Conservation (phyloP, 177 flowering plant genomes). For the Vitis hybrid region DNA sequence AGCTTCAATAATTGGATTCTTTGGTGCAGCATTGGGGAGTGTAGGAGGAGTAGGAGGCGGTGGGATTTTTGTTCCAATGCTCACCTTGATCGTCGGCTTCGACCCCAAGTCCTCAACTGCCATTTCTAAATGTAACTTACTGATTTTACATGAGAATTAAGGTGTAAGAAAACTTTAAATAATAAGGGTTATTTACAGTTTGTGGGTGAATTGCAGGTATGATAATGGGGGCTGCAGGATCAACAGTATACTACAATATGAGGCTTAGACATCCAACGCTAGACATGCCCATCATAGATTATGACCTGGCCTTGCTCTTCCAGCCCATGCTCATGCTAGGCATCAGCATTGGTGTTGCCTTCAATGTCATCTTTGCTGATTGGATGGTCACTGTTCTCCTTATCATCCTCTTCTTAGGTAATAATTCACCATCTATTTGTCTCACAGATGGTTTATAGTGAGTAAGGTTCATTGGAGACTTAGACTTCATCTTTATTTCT, state of each 20-base stretch:
- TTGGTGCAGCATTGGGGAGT: conserved; percentile 66
- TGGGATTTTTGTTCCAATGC: conserved; percentile 76
- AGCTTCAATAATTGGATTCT: conserved; percentile 52
- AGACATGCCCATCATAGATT: conserved; percentile 65
- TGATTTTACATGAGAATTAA: no score
- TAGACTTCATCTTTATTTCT: no score
- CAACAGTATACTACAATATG: conserved; percentile 67
- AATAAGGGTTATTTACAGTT: no score
- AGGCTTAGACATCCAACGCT: conserved; percentile 60
- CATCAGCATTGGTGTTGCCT: conserved; percentile 71
- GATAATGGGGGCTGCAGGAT: conserved; percentile 80
- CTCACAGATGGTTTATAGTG: no score
- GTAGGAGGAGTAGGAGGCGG: conserved; percentile 81
- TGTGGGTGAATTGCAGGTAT: conserved; percentile 39
- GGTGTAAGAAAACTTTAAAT: no score
- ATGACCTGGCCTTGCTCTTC: conserved; percentile 62
- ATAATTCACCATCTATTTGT: background rate
- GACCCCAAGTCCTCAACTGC: conserved; percentile 67
- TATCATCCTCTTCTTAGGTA: conserved; percentile 62
- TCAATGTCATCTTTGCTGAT: conserved; percentile 67
- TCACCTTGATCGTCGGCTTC: conserved; percentile 57
- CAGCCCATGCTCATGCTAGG: conserved; percentile 82
- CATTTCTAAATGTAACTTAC: conserved; percentile 52
- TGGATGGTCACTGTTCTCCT: conserved; percentile 76
- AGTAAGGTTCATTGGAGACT: no score